Evolutionary conservation across 306 rosid genomes (phyloP).

Genomic region (Lithocarpus polystachyus): DNA sequence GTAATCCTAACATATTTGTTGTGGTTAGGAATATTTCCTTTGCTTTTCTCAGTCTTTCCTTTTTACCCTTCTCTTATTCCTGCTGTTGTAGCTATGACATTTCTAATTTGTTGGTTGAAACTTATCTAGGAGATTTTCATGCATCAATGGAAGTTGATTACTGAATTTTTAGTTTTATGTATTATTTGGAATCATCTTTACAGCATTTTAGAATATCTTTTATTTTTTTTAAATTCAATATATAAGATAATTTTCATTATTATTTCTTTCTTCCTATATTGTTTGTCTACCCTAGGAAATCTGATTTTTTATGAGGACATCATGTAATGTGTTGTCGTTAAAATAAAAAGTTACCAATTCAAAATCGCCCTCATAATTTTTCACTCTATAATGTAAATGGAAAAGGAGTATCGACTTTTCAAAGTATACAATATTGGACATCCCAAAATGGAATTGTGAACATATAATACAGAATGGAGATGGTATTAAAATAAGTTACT

Average conservation of each 20-base stretch:
- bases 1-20: background rate
- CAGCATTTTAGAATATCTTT: background rate
- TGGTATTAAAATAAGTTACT: background rate
- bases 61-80: background rate
- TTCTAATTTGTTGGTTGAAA: background rate
- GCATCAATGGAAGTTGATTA: background rate
- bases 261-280: no score
- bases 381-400: no score
- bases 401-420: no score
- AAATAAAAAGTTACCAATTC: no score
- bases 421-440: no score
- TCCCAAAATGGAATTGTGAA: no score
- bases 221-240: background rate
- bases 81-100: background rate
- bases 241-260: background rate
- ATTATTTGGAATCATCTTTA: background rate
- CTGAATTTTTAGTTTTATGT: background rate
- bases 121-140: background rate
- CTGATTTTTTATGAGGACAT: no score
- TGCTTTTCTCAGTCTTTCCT: background rate
- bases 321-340: no score
- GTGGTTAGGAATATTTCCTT: background rate
- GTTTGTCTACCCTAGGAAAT: no score
- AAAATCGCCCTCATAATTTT: no score
- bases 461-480: no score